Evolutionary conservation across 73 alveolate genomes (phyloP), one percentile per base, ranked within the genome.

Genomic region (Uronychia setigera): DNA sequence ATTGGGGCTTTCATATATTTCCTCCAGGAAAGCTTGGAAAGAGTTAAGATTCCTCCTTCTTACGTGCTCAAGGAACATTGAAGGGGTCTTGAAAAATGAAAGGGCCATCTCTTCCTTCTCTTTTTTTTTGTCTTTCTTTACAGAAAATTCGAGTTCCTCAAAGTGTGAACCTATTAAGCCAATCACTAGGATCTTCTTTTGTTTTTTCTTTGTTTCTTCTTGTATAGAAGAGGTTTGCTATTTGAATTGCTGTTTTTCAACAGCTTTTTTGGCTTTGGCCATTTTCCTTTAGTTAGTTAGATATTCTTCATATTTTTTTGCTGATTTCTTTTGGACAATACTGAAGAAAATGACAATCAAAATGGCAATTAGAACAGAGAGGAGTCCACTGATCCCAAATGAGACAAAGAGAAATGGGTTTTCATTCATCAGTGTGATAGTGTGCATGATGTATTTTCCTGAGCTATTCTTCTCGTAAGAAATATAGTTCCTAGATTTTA

Each of bases 1-100:
- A 29, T 58, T n/a, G 5, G 80, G 76, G 60, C 76, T 60, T 59
- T 81, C 88, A 35, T 59, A 60, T 26, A 81, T 60, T 1, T 58
- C 29, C 26, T 58, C 32, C 35, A 81, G 35, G 75, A 81, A 81
- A 0, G 60, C 31, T n/a, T 35, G 29, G 46, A 81, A 32, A 0
- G 88, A 81, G 59, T 81, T 81, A 0, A 78, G 11, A 30, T 76
- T 29, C 26, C 30, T 81, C 31, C 88, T 81, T 29, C 75, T 33
- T 9, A 81, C 58, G 35, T 81, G 80, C 25, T 81, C 88, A 0
- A 81, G 74, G 59, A 31, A 60, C n/a, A 81, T 74, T 0, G 67
- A 31, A 5, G 88, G 88, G 27, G 81, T 78, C 60, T 81, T n/a
- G 80, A 81, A 81, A 34, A 81, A 81, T 9, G 88, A 81, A 27